Evolutionary conservation across 2,329 filamentous ascomycete species (phyloP), one percentile per base, ranked within the genome.

Genomic region (Hypoxylon sp.): DNA sequence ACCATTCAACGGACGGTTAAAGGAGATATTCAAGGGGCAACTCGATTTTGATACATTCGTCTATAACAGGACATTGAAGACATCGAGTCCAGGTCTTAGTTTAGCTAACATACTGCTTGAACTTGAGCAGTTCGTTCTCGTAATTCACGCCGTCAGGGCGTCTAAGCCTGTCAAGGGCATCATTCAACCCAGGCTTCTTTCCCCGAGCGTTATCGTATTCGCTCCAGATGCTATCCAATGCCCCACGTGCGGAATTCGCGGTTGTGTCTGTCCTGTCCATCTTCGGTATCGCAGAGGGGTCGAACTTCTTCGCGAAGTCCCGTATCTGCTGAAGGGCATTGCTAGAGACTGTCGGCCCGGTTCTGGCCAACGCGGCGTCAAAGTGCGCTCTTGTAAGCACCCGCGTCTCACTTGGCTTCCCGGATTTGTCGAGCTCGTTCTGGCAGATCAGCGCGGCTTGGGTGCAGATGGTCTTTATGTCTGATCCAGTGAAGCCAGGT

Each of bases 391-490:
- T 40, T 7, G 37, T 40, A 7, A 40, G 6, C 14, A 40, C 37
- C n/a, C 37, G 37, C 4, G 37, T 40, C 37, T 40, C 14, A 14
- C 5, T 17, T 7, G 37, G n/a, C 14, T 40, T 40, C 37, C 6
- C 14, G 4, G 37, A 40, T 40, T 40, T 40, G 14, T 40, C 37
- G 1, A 40, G 6, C 14, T 40, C 37, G 5, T 40, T 13, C 13
- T 40, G 37, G 37, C 53, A 62, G 31, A 62, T 54, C 11, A 58
- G 17, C 2, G 59, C 54, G 5, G 64, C 64, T 13, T 63, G 27
- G 4, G 30, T 37, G 54, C 58, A 66, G 14, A 66, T 22, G 0
- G 35, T 62, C 4, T 57, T 51, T 11, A 66, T 48, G 46, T 66
- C 64, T 1, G 64, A 66, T 1, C 64, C 64, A 2, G 58, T 53